Percentiles rank a stretch among this genome's conserved stretches.
Evolutionary conservation across 495 filamentous ascomycete species (phyloP).

Genomic region (Penicillium fimorum): DNA sequence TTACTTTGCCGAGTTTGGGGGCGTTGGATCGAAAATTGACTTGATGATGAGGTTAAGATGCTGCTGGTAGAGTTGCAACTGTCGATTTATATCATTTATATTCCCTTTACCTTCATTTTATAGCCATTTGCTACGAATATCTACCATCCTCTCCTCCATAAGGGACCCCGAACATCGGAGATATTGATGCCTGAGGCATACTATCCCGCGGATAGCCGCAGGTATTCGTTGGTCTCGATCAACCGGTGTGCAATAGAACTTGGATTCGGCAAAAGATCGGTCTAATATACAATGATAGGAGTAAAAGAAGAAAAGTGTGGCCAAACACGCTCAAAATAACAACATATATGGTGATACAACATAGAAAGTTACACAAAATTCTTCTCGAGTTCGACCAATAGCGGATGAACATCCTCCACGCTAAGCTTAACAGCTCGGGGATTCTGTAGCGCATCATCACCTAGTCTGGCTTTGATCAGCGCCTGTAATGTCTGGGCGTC

Average conservation of each 20-base stretch:
- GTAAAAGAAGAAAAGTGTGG: slow-evolving; percentile 8
- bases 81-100: not conserved
- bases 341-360: not conserved
- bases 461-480: slow-evolving; percentile 31
- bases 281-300: slow-evolving; percentile 12
- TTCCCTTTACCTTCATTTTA: not conserved
- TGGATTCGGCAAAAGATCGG: not conserved
- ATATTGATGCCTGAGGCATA: slow-evolving; percentile 6
- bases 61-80: not conserved
- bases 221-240: not conserved
- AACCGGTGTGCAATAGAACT: not conserved
- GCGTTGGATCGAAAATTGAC: not conserved
- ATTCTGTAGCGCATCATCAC: slow-evolving; percentile 34
- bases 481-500: slow-evolving; percentile 29
- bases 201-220: slow-evolving; percentile 23
- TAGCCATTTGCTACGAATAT: not conserved
- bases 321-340: slow-evolving; percentile 11
- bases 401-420: slow-evolving; percentile 38
- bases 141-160: not conserved
- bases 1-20: not conserved
- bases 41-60: not conserved
- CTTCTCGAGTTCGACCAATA: slow-evolving; percentile 44
- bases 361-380: slow-evolving; percentile 28
- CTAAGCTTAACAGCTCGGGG: slow-evolving; percentile 39
- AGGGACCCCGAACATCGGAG: slow-evolving; percentile 27